phyloP scores from a whole-genome alignment of 768 basidiomycete genomes.

The Boletus subparvulus region DNA sequence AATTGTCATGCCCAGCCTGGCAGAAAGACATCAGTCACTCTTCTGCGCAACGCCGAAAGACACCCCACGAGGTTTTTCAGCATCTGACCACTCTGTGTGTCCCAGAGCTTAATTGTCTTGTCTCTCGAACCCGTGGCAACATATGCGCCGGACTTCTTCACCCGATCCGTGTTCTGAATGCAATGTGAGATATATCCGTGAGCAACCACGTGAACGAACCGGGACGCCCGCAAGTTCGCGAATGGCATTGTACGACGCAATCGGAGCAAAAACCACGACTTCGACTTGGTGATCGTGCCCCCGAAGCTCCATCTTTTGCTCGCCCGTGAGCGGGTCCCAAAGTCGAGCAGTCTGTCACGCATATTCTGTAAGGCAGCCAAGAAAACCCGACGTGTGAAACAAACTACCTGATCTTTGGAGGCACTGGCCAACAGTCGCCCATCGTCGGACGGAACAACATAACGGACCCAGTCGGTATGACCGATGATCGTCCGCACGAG shows the following conservation, averaged over 20 bases:
- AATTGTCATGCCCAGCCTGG: constrained; percentile 82
- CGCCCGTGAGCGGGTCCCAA: constrained; percentile 71
- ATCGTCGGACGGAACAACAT: constrained; percentile 63
- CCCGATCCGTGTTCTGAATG: constrained; percentile 48
- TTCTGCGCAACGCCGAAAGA: background rate
- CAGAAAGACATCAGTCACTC: constrained; percentile 8
- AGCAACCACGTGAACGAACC: constrained; percentile 40
- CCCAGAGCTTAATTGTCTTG: constrained; percentile 92
- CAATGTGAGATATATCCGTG: background rate
- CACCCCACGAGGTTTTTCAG: constrained; percentile 66
- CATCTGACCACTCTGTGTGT: constrained; percentile 77
- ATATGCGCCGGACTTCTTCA: constrained; percentile 54
- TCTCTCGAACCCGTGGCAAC: constrained; percentile 85
- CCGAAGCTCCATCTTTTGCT: constrained; percentile 78
- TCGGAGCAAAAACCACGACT: constrained; percentile 76
- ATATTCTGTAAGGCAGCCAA: background rate
- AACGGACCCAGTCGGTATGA: constrained; percentile 86
- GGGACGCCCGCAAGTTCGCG: constrained; percentile 73
- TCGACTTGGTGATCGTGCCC: constrained; percentile 90
- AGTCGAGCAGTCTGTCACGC: constrained; percentile 65
- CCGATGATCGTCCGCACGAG: constrained; percentile 73
- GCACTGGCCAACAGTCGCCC: constrained; percentile 75
- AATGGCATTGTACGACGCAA: constrained; percentile 71
- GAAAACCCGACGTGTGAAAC: background rate
- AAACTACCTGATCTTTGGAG: constrained; percentile 81